Evolutionary conservation across 305 asterid genomes (phyloP).

Genomic region (Fraxinus ornus): DNA sequence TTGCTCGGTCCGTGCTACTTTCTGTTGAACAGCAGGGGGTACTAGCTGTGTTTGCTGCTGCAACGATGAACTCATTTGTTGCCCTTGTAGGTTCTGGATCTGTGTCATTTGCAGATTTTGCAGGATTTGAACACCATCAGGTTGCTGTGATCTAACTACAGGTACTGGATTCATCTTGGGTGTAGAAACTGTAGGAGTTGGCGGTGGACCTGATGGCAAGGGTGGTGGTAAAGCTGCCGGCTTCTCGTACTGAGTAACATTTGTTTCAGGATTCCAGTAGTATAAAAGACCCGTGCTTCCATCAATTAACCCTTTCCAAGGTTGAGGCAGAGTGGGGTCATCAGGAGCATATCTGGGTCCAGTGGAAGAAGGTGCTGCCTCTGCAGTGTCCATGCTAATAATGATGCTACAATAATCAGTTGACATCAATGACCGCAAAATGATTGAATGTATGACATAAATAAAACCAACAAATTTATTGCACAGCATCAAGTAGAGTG

Average conservation of each 20-base stretch:
- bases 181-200: conserved; percentile 55
- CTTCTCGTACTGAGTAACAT: conserved; percentile 82
- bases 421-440: conserved; percentile 11
- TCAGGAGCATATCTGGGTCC: conserved; percentile 95
- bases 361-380: conserved; percentile 50
- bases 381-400: conserved; percentile 62
- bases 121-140: conserved; percentile 44
- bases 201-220: conserved; percentile 69
- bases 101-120: conserved; percentile 45
- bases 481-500: not conserved
- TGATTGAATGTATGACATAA: not conserved
- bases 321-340: conserved; percentile 89
- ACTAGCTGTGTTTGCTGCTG: conserved; percentile 45
- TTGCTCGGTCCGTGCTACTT: conserved; percentile 43
- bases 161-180: conserved; percentile 70
- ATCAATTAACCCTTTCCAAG: conserved; percentile 94
- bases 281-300: conserved; percentile 67
- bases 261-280: conserved; percentile 95
- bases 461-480: not conserved
- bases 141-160: conserved; percentile 50
- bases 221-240: conserved; percentile 68
- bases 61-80: conserved; percentile 35
- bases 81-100: conserved; percentile 40
- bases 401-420: conserved; percentile 28
- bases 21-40: conserved; percentile 41